phyloP scores from a whole-genome alignment of 2,329 filamentous ascomycete genomes.

The Aspergillus fijiensis region DNA sequence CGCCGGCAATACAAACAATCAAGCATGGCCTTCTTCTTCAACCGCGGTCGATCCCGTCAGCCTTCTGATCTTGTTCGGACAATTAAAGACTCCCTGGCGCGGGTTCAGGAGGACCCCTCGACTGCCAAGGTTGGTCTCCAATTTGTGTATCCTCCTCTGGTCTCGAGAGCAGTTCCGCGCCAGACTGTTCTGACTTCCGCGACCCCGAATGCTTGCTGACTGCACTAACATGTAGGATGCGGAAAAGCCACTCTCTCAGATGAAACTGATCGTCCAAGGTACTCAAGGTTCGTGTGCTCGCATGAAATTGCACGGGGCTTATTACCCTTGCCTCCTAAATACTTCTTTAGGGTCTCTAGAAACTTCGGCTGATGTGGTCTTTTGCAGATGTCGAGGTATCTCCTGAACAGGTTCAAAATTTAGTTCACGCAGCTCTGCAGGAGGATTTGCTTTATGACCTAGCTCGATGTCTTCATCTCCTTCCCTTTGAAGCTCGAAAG shows the following conservation, averaged over 20 bases:
- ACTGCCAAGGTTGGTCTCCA: slow-evolving; percentile 54
- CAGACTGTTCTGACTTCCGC: slow-evolving; percentile 15
- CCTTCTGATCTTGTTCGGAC: slow-evolving; percentile 61
- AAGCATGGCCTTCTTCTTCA: slow-evolving; percentile 70
- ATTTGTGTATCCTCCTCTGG: not conserved
- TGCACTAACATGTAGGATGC: slow-evolving; percentile 60
- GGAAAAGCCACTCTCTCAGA: slow-evolving; percentile 79
- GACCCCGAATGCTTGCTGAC: slow-evolving; percentile 9
- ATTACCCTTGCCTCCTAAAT: not conserved
- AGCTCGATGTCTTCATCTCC: slow-evolving; percentile 74
- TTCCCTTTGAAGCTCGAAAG: slow-evolving; percentile 95
- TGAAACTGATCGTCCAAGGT: slow-evolving; percentile 91
- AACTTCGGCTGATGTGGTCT: slow-evolving; percentile 12
- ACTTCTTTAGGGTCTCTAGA: not conserved
- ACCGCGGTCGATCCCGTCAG: slow-evolving; percentile 60
- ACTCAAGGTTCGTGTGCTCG: slow-evolving; percentile 66
- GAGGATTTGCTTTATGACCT: slow-evolving; percentile 86
- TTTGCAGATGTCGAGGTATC: slow-evolving; percentile 74
- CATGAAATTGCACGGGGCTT: not conserved
- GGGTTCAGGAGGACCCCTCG: slow-evolving; percentile 58
- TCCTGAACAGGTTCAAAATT: slow-evolving; percentile 82
- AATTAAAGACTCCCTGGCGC: slow-evolving; percentile 63
- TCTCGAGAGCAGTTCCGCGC: not conserved
- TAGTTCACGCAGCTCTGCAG: slow-evolving; percentile 80
- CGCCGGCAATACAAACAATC: slow-evolving; percentile 15